phyloP scores from a whole-genome alignment of 2,329 filamentous ascomycete species.

The Peltaster fructicola region DNA sequence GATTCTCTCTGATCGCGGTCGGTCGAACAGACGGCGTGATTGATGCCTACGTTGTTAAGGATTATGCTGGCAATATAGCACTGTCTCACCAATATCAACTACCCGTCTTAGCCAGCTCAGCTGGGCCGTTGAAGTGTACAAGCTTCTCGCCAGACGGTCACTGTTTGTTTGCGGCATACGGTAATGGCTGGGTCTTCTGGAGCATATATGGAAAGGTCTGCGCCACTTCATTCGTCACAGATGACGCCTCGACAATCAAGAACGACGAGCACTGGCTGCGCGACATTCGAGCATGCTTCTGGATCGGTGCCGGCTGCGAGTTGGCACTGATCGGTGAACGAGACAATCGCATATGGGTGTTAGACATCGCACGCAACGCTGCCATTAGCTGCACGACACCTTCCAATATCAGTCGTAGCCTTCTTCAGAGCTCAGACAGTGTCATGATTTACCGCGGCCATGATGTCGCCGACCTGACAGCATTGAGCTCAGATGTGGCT shows the following conservation, averaged over 20 bases:
- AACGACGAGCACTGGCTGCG: slow-evolving; percentile 75
- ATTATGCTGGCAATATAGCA: slow-evolving; percentile 86
- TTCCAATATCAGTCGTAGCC: slow-evolving; percentile 73
- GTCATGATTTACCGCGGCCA: slow-evolving; percentile 90
- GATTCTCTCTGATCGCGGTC: slow-evolving; percentile 83
- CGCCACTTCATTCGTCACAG: slow-evolving; percentile 63
- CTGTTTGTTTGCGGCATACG: slow-evolving; percentile 83
- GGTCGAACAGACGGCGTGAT: slow-evolving; percentile 66
- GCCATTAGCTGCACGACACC: slow-evolving; percentile 81
- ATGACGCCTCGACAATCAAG: slow-evolving; percentile 41
- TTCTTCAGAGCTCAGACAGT: slow-evolving; percentile 73
- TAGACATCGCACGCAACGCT: slow-evolving; percentile 91
- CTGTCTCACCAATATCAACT: slow-evolving; percentile 61
- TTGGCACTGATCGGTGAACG: slow-evolving; percentile 50
- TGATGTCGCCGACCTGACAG: slow-evolving; percentile 74
- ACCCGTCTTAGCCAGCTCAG: slow-evolving; percentile 47
- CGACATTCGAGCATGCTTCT: slow-evolving; percentile 59
- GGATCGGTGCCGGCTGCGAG: slow-evolving; percentile 78
- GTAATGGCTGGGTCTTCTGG: slow-evolving; percentile 88
- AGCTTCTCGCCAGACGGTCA: slow-evolving; percentile 91
- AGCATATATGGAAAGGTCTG: slow-evolving; percentile 90
- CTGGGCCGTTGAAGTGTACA: slow-evolving; percentile 57
- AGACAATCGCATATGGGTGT: slow-evolving; percentile 64
- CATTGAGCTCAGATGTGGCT: slow-evolving; percentile 78
- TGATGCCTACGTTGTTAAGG: slow-evolving; percentile 77